Conservation (phyloP, 257 asterid species). For the Hygrophila difformis region DNA sequence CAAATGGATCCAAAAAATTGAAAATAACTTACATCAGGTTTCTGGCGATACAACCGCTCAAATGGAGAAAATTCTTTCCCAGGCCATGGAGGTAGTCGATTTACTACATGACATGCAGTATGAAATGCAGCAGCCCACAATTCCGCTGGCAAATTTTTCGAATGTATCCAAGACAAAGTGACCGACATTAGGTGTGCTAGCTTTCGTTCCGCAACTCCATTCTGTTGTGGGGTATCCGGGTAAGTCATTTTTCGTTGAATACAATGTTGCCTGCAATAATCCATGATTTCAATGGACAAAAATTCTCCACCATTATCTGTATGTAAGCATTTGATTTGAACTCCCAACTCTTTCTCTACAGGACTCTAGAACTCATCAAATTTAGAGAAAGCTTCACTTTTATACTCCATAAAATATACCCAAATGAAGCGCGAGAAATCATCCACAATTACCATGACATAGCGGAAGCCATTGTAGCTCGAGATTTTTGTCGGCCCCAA, state of each 20-base stretch:
- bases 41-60: neutral
- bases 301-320: conserved; percentile 10
- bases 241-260: conserved; percentile 19
- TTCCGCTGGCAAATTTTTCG: conserved; percentile 11
- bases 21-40: conserved; percentile 12
- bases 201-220: conserved; percentile 13
- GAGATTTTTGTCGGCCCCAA: conserved; percentile 19
- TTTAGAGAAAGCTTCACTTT: too few relatives aligned
- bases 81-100: too few relatives aligned
- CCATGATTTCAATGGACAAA: neutral
- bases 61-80: conserved; percentile 1
- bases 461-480: conserved; percentile 4
- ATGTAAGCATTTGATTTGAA: conserved; percentile 5
- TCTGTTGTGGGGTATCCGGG: conserved; percentile 17
- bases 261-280: conserved; percentile 4
- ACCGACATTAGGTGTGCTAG: conserved; percentile 14
- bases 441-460: conserved; percentile 22
- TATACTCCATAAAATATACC: conserved; percentile 16
- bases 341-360: conserved; percentile 11
- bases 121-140: conserved; percentile 9
- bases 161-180: conserved; percentile 13
- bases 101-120: conserved; percentile 11
- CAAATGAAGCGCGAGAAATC: conserved; percentile 17
- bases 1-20: conserved; percentile 11
- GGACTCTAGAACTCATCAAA: conserved; percentile 10